These are phyloP conservation scores for Cardamine chenopodiifolia DNA, from an alignment of 345 rosid species.

Conservation along the genomic window DNA sequence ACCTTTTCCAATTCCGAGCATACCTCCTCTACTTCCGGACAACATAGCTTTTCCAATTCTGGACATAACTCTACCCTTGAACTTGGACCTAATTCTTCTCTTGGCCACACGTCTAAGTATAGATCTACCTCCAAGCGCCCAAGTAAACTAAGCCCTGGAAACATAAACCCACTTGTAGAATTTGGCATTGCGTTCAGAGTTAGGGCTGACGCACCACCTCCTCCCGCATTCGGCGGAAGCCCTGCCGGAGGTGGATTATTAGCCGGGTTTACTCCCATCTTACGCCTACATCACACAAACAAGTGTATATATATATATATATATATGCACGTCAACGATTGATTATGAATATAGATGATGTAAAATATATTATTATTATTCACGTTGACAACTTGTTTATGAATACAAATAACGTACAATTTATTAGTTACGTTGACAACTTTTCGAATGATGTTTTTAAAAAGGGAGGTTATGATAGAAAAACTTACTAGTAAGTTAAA, in stretches of 20 bases:
- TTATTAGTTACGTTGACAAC: too few relatives aligned
- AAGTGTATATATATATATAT: neutral
- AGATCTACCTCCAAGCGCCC: neutral
- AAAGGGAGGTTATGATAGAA: neutral
- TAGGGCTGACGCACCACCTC: neutral
- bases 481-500: neutral
- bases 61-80: neutral
- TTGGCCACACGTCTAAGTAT: neutral
- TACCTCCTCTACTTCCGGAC: too few relatives aligned
- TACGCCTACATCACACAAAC: constrained; percentile 27
- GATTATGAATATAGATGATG: neutral
- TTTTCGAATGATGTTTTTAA: neutral
- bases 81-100: neutral
- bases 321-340: neutral
- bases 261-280: constrained; percentile 23
- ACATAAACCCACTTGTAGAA: neutral
- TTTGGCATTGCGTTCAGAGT: neutral
- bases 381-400: neutral
- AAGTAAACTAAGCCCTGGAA: neutral
- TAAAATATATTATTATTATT: neutral
- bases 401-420: too few relatives aligned
- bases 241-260: constrained; percentile 34
- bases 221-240: constrained; percentile 18
- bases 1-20: too few relatives aligned
- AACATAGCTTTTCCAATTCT: too few relatives aligned